phyloP scores from a whole-genome alignment of 345 rosid species.

The Geranium brycei region DNA sequence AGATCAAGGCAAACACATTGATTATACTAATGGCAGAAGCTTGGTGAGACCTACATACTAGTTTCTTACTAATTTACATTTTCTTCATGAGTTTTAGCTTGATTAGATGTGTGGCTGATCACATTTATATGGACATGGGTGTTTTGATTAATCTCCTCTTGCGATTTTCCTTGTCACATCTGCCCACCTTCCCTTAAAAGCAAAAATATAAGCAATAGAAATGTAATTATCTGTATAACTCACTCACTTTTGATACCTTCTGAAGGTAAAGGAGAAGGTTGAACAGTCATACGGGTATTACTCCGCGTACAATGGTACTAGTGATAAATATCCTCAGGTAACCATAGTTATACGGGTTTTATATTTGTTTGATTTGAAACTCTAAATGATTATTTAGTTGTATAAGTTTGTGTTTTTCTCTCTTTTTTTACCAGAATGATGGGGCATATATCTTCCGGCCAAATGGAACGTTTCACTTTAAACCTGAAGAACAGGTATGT shows the following conservation, averaged over 20 bases:
- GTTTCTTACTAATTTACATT: neutral
- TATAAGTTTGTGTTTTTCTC: constrained; percentile 2
- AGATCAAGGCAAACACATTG: constrained; percentile 26
- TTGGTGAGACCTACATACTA: constrained; percentile 20
- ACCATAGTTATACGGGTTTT: constrained; percentile 3
- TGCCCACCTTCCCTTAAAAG: neutral
- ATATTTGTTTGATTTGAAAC: neutral
- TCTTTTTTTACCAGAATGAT: constrained; percentile 37
- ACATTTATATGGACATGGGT: neutral
- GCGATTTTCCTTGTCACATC: neutral
- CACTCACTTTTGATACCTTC: constrained; percentile 12
- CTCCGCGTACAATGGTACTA: constrained; percentile 50
- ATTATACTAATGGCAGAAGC: constrained; percentile 47
- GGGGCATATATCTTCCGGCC: constrained; percentile 98
- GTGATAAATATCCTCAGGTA: constrained; percentile 70
- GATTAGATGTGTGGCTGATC: neutral
- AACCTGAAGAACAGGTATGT: constrained; percentile 52
- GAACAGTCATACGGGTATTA: constrained; percentile 65
- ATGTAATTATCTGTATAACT: constrained; percentile 10
- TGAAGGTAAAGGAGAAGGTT: constrained; percentile 58
- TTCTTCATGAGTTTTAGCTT: neutral
- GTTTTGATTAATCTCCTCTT: neutral
- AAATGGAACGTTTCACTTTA: constrained; percentile 52
- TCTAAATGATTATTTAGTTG: constrained; percentile 3
- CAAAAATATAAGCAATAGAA: neutral